These are phyloP conservation scores for Beauveria scarabaeidicola DNA, from an alignment of 2,329 filamentous ascomycete species.

Conservation along the genomic window DNA sequence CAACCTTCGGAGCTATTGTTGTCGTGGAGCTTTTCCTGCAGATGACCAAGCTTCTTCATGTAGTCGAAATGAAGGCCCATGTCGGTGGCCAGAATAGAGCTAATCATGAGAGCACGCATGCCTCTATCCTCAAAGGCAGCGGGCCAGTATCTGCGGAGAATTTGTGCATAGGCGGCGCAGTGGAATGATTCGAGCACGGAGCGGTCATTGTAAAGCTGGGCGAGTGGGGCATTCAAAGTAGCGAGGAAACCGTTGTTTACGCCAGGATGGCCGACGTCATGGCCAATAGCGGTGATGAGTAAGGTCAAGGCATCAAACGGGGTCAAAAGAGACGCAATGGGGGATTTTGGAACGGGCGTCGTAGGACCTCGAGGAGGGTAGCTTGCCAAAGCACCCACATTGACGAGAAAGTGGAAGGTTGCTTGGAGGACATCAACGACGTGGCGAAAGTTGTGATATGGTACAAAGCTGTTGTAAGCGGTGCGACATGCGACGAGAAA, in stretches of 20 bases:
- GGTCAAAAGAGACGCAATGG: conserved; percentile 66
- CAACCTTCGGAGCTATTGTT: conserved; percentile 62
- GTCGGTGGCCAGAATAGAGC: conserved; percentile 92
- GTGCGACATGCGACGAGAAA: conserved; percentile 83
- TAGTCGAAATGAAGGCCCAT: conserved; percentile 98
- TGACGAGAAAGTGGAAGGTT: conserved; percentile 79
- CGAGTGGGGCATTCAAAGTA: conserved; percentile 82
- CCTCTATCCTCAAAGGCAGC: conserved; percentile 66
- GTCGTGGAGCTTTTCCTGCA: conserved; percentile 69
- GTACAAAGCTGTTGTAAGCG: conserved; percentile 93
- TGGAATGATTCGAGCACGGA: conserved; percentile 97
- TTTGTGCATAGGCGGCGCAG: conserved; percentile 93
- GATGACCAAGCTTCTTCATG: conserved; percentile 76
- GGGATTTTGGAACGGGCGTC: conserved; percentile 39
- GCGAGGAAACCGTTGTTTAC: conserved; percentile 97
- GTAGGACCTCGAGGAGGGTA: conserved; percentile 38
- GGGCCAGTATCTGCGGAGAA: conserved; percentile 87
- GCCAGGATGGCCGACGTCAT: conserved; percentile 94
- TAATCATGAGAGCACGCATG: conserved; percentile 88
- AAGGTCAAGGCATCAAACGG: conserved; percentile 86
- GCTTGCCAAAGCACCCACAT: conserved; percentile 64
- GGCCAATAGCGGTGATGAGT: conserved; percentile 90
- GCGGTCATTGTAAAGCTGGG: conserved; percentile 92
- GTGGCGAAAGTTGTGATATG: conserved; percentile 97
- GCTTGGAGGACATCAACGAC: conserved; percentile 94